Conservation (phyloP, 352 stramenopile species). For the Pythium monospermum region DNA sequence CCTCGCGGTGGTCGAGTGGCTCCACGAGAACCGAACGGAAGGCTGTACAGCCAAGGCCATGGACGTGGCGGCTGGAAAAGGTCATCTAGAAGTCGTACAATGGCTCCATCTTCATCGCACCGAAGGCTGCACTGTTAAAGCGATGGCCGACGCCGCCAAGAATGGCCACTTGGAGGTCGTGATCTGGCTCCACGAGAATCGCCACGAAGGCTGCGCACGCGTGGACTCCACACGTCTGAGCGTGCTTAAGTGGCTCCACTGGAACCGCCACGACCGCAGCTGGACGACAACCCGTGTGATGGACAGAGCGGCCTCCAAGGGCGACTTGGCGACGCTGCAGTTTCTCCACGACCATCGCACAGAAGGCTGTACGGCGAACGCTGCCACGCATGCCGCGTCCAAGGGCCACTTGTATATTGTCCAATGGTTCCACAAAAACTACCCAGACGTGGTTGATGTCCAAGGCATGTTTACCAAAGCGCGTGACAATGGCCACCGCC, state of each 20-base stretch:
- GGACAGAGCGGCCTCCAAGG: too few relatives aligned
- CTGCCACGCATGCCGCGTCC: too few relatives aligned
- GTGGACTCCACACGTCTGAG: slow-evolving; percentile 6
- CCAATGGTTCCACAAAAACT: too few relatives aligned
- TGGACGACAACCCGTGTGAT: too few relatives aligned
- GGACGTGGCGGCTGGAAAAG: slow-evolving; percentile 6
- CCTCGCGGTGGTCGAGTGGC: slow-evolving; percentile 5
- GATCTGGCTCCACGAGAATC: slow-evolving; percentile 9
- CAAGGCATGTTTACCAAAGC: too few relatives aligned
- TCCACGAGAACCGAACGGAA: background rate
- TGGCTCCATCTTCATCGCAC: slow-evolving; percentile 12
- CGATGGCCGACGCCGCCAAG: slow-evolving; percentile 10
- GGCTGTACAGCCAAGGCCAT: slow-evolving; percentile 6
- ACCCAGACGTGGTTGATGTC: too few relatives aligned
- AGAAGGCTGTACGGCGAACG: too few relatives aligned
- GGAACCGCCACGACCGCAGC: too few relatives aligned
- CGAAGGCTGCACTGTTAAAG: slow-evolving; percentile 14
- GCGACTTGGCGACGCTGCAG: too few relatives aligned
- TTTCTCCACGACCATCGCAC: too few relatives aligned
- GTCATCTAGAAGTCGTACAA: slow-evolving; percentile 15
- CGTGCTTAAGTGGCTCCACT: slow-evolving; percentile 8
- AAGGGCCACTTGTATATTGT: too few relatives aligned
- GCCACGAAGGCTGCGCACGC: slow-evolving; percentile 13
- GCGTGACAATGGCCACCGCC: too few relatives aligned
- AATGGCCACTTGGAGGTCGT: slow-evolving; percentile 12